Conservation (phyloP, 2,329 filamentous ascomycete species). For the Aureobasidium lini region DNA sequence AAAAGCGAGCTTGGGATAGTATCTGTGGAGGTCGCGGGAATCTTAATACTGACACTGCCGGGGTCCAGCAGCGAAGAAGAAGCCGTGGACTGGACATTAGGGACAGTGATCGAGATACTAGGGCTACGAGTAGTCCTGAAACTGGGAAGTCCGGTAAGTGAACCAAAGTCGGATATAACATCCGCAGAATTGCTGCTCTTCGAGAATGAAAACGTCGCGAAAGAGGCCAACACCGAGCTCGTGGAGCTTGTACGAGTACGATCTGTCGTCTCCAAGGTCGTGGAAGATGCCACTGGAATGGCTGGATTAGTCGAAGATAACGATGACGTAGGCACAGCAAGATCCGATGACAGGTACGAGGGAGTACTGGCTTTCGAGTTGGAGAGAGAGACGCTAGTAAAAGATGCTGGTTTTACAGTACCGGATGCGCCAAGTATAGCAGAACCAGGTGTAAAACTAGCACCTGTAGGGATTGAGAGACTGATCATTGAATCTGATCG, state of each 20-base stretch:
- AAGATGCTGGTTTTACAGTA: not conserved
- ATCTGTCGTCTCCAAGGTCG: not conserved
- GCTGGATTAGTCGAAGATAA: not conserved
- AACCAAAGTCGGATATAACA: not conserved
- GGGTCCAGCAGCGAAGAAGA: not conserved
- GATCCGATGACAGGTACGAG: no score
- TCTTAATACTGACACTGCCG: not conserved
- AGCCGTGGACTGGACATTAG: not conserved
- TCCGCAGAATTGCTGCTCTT: not conserved
- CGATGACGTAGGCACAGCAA: not conserved
- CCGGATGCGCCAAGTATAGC: not conserved
- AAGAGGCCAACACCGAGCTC: not conserved
- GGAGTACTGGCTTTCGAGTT: not conserved
- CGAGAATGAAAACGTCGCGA: not conserved
- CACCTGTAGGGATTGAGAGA: not conserved
- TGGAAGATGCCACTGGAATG: not conserved
- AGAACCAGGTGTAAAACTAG: not conserved
- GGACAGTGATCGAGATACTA: conserved; percentile 1
- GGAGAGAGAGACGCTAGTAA: not conserved
- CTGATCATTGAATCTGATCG: not conserved
- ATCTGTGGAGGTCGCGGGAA: not conserved
- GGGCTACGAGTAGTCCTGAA: not conserved
- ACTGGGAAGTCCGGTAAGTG: not conserved
- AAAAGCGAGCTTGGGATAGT: not conserved
- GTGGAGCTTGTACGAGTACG: not conserved